Base-by-base conservation (phyloP, 139 green algal genomes). In the Coelastrella sp. region DNA sequence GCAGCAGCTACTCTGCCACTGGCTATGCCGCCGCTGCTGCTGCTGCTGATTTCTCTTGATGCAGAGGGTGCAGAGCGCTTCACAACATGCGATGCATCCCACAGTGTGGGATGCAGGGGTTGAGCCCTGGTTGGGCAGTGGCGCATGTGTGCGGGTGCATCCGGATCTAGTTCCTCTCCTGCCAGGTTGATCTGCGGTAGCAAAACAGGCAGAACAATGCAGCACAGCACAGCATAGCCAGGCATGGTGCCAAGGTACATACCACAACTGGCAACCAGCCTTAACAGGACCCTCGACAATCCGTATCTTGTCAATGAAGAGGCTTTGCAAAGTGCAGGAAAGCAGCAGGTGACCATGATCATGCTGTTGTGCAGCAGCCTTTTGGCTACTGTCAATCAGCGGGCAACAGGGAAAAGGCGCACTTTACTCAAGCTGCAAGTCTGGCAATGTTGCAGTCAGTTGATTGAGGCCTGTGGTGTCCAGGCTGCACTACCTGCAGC, bases 21-120 rank as follows among this genome's bases (percentile, higher is more conserved):
- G 79, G 56, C 82, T 8, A 84, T 84, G 19, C 79, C 79, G 19
- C 79, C 79, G 59, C 80, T 86, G 80, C 80, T 86, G 59, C 24
- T 58, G 24, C 78, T 83, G 35, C 49, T 63, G 19, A n/a, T 6
- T 19, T 59, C 25, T 19, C 8, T 24, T 58, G 74, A n/a, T 57
- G 19, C 15, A 57, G 56, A 35, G 20, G 79, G 56, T 22, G 17
- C 68, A 12, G 81, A 70, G 10, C 59, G 59, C 59, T 74, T 86
- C 59, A 56, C 57, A 10, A 49, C 35, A 5, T 49, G 35, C 3
- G 35, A 49, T 49, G 1, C 35, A 49, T 49, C 35, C 35, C 35
- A 49, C 35, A 59, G 81, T 75, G 81, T 60, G 14, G 17, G 35
- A 8, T 74, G 59, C n/a, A 58, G 22, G 12, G 59, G 4, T 19